A percentile compares a stretch with the other conserved stretches of the same genome.
phyloP scores from a whole-genome alignment of 164 flowering plant genomes.

The Taxillus chinensis region DNA sequence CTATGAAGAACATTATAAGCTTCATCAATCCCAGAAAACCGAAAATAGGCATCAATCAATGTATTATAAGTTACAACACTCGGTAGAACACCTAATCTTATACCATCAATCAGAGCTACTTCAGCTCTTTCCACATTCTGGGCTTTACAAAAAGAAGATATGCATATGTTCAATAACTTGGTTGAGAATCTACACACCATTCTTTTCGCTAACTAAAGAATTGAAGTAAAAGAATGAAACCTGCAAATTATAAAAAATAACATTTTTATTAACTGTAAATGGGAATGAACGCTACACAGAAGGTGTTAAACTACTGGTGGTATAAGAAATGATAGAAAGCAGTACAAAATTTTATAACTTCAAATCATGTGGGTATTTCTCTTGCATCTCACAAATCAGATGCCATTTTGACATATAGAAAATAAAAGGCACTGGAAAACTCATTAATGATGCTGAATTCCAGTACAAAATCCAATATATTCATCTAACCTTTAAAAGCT shows the following conservation, averaged over 20 bases:
- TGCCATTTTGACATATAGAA: too few relatives aligned
- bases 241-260: background rate
- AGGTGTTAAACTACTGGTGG: too few relatives aligned
- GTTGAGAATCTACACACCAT: constrained; percentile 44
- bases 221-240: background rate
- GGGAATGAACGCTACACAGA: too few relatives aligned
- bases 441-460: too few relatives aligned
- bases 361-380: too few relatives aligned
- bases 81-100: constrained; percentile 63
- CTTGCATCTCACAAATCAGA: too few relatives aligned
- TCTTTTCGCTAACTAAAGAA: constrained; percentile 7
- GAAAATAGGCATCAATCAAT: constrained; percentile 56
- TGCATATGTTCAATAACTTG: constrained; percentile 52
- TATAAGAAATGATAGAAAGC: too few relatives aligned
- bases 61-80: constrained; percentile 80
- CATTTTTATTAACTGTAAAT: background rate
- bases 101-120: constrained; percentile 47
- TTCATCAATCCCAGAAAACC: constrained; percentile 43
- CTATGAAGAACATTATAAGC: constrained; percentile 51
- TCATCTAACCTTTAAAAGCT: too few relatives aligned
- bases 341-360: too few relatives aligned
- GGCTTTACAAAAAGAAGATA: constrained; percentile 62
- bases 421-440: too few relatives aligned
- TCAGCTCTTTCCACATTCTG: constrained; percentile 58
- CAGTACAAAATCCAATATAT: too few relatives aligned